Conservation (phyloP, 1,284 basidiomycete species). For the Microbotryum intermedium region DNA sequence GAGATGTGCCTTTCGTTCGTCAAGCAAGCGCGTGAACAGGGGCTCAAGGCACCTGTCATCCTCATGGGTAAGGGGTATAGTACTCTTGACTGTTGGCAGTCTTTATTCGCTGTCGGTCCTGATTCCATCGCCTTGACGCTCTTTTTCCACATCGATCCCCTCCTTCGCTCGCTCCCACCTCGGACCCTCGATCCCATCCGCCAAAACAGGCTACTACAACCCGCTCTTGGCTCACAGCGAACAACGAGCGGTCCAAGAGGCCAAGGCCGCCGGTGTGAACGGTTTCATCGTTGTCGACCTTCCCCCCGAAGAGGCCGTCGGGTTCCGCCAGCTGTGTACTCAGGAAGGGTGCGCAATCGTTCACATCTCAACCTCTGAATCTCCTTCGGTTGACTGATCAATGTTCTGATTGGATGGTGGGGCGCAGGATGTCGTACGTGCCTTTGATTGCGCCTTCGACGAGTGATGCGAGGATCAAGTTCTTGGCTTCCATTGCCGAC, state of each 20-base stretch:
- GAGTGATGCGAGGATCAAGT: conserved; percentile 73
- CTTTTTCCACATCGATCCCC: background rate
- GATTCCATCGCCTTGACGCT: conserved; percentile 8
- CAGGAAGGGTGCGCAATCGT: conserved; percentile 57
- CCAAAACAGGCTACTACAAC: conserved; percentile 81
- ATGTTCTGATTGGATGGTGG: background rate
- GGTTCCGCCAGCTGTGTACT: conserved; percentile 80
- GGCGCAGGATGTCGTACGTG: conserved; percentile 80
- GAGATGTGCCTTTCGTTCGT: conserved; percentile 65
- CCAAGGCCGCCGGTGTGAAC: conserved; percentile 79
- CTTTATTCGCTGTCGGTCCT: background rate
- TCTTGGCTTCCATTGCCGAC: conserved; percentile 86
- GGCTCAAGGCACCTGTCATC: conserved; percentile 75
- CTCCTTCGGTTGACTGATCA: background rate
- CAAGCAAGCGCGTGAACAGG: conserved; percentile 66
- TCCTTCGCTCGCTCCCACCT: background rate
- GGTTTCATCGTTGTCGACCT: conserved; percentile 97
- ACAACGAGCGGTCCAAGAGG: conserved; percentile 82
- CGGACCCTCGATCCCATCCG: background rate
- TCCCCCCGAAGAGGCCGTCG: conserved; percentile 89
- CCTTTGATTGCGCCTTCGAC: conserved; percentile 95
- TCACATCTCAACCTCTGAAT: background rate
- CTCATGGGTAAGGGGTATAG: conserved; percentile 69
- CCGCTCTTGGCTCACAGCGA: conserved; percentile 92
- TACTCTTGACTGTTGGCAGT: no score